These are phyloP conservation scores for Poteriospumella lacustris DNA, from an alignment of 108 stramenopile genomes.

Conservation along the genomic window DNA sequence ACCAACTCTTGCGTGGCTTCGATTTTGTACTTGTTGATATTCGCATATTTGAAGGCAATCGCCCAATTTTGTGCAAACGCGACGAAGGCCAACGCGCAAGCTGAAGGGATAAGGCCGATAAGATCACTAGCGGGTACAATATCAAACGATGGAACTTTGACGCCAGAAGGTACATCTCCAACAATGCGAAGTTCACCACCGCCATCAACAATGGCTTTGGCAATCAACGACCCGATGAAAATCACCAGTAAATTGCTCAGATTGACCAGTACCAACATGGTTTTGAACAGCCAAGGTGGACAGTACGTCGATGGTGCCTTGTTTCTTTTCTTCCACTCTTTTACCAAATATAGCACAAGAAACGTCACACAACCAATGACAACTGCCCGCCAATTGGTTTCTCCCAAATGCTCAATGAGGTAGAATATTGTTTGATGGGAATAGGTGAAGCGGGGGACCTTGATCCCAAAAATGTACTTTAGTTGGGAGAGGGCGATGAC, in stretches of 20 bases:
- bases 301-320: too few species aligned
- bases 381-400: conserved; percentile 62
- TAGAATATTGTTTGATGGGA: conserved; percentile 49
- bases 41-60: too few species aligned
- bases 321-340: too few species aligned
- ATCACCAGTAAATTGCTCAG: not conserved
- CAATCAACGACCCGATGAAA: not conserved
- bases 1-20: too few species aligned
- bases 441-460: conserved; percentile 35
- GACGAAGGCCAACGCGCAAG: not conserved
- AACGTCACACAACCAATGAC: too few species aligned
- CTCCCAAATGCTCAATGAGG: conserved; percentile 44
- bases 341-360: too few species aligned
- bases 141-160: conserved; percentile 1
- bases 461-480: conserved; percentile 70
- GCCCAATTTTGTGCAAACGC: too few species aligned
- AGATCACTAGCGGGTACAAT: not conserved
- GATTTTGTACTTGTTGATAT: too few species aligned
- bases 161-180: conserved; percentile 20
- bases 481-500: conserved; percentile 75
- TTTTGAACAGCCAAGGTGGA: too few species aligned
- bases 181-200: not conserved
- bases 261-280: not conserved
- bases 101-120: not conserved
- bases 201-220: not conserved